Evolutionary conservation across 164 flowering plant species (phyloP), one percentile per base, ranked within the genome.

Genomic region (Sedum album): DNA sequence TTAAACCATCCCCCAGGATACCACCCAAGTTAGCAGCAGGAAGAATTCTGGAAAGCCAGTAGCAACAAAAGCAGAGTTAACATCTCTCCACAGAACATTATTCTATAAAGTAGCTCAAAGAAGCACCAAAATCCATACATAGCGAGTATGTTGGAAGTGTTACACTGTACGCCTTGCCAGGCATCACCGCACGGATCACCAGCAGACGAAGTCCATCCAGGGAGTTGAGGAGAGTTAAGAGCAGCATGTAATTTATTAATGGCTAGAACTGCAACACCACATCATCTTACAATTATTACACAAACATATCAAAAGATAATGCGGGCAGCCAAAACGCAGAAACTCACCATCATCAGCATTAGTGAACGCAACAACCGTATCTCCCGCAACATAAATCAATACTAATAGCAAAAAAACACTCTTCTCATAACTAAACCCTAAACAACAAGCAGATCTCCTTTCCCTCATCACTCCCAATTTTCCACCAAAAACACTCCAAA

Each of bases 1-100:
- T 82, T 25, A 94, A 79, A 73, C 72, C 77, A 53, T 85, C 83
- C 17, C 97, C 92, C 21, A 94, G 78, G 71, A 70, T 80, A 68
- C 99, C 99, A 67, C 85, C 87, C 81, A 94, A 83, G 74, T 86
- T 85, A 41, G 89, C 97, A 38, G 72, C 97, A 82, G 80, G 84
- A 33, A 94, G 82, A 68, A 73, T 73, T 77, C 98, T 94, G 69
- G 20, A 65, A 78, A 68, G 75, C 8, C 73, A 71, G 33, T 39
- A 39, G 11, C 4, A 41, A 35, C 38, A 6, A 63, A 60, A 60
- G 42, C 63, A 49, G 28, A 53, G 5, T 44, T 44, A 44, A 44
- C 48, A 44, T 2, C 35, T 57, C 15, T 4, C 0, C 13, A 49
- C 18, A 49, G 26, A 44, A 71, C 31, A 13, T n/a, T 6, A 30